A percentile compares a stretch with the other conserved stretches of the same genome.
These are phyloP conservation scores for Sungouiella thailandica DNA, from an alignment of 805 yeast species.

Conservation along the genomic window DNA sequence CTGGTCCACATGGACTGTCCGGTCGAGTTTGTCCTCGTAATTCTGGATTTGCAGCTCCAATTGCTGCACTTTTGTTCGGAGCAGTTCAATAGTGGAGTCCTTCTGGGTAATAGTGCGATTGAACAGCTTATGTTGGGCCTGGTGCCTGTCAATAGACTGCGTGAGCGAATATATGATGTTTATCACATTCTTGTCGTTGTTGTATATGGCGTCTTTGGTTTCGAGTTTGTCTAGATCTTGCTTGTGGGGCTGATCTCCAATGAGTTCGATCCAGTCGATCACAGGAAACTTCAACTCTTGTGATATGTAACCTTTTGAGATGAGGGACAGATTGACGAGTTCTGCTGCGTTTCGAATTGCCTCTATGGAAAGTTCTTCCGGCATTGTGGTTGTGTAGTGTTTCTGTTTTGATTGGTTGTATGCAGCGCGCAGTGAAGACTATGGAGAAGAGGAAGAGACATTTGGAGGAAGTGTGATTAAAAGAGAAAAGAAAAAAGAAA, in stretches of 20 bases:
- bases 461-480: too few species aligned
- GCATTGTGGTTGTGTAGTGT: too few species aligned
- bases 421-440: too few species aligned
- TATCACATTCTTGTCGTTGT: conserved; percentile 34
- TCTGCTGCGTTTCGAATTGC: conserved; percentile 34
- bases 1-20: conserved; percentile 15
- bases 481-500: too few species aligned
- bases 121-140: conserved; percentile 26
- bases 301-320: conserved; percentile 31
- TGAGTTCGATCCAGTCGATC: conserved; percentile 30
- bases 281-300: conserved; percentile 27
- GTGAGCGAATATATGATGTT: conserved; percentile 32
- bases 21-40: conserved; percentile 16
- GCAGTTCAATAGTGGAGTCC: conserved; percentile 23
- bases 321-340: conserved; percentile 29
- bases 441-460: too few species aligned
- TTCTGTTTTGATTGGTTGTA: too few species aligned
- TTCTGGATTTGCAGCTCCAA: conserved; percentile 17
- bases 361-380: conserved; percentile 24
- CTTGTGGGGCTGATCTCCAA: conserved; percentile 19
- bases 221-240: conserved; percentile 12
- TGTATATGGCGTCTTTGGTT: conserved; percentile 26
- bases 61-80: conserved; percentile 18
- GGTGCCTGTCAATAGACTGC: conserved; percentile 28
- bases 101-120: conserved; percentile 25